A percentile compares a stretch with the other conserved stretches of the same genome.
Conservation (phyloP, 1,284 basidiomycete genomes). For the Xanthoconium separans region DNA sequence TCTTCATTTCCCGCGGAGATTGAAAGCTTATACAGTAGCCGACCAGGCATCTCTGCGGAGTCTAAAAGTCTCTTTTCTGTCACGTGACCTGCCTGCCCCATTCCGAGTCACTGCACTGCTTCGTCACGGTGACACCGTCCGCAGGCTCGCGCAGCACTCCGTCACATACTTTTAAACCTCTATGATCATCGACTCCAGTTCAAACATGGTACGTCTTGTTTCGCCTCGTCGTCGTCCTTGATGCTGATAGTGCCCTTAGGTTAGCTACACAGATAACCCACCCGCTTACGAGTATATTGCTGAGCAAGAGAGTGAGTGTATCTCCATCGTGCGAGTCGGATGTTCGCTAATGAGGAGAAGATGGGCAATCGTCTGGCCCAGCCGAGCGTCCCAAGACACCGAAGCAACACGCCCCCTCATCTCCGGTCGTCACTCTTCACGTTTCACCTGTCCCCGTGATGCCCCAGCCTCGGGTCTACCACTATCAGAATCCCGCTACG, state of each 20-base stretch:
- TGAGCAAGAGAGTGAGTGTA: constrained; percentile 20
- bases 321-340: neutral
- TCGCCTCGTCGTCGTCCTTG: rapidly evolving
- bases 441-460: constrained; percentile 26
- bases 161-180: neutral
- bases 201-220: constrained; percentile 26
- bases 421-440: constrained; percentile 23
- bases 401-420: constrained; percentile 5
- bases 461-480: constrained; percentile 33
- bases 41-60: neutral
- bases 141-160: constrained; percentile 12
- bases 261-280: constrained; percentile 26
- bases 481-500: constrained; percentile 45
- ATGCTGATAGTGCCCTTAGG: constrained; percentile 11
- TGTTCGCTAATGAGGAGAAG: constrained; percentile 14
- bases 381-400: constrained; percentile 7
- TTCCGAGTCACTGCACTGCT: neutral
- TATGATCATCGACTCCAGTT: constrained; percentile 27
- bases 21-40: neutral
- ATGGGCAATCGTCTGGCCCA: neutral
- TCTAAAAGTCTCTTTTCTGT: no score
- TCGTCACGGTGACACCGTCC: neutral
- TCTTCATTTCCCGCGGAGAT: neutral
- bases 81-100: constrained; percentile 24
- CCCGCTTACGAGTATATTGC: constrained; percentile 27